Evolutionary conservation across 1,139 yeast genomes (phyloP).

Genomic region (Groenewaldozyma sp.): DNA sequence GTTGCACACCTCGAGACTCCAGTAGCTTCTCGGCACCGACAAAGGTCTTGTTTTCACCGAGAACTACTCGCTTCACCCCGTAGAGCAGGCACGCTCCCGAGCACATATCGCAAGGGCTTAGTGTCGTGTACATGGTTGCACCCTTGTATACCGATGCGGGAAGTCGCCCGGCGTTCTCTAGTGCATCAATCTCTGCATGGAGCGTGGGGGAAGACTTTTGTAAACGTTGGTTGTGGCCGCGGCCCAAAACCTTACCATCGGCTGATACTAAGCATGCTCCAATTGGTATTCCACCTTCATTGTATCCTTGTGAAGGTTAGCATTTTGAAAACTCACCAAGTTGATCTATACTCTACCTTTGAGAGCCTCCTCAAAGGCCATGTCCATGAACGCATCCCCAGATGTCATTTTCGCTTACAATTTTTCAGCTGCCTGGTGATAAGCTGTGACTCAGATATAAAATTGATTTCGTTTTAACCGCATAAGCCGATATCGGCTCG

Average conservation of each 20-base stretch:
- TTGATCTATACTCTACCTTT: conserved; percentile 16
- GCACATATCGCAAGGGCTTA: conserved; percentile 93
- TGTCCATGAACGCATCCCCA: conserved; percentile 21
- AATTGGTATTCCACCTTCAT: conserved; percentile 90
- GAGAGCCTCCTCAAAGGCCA: conserved; percentile 31
- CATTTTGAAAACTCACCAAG: not conserved
- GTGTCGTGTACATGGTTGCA: conserved; percentile 67
- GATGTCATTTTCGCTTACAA: conserved; percentile 2
- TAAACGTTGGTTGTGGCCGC: conserved; percentile 82
- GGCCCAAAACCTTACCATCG: conserved; percentile 73
- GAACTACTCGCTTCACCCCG: conserved; percentile 74
- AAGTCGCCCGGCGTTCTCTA: conserved; percentile 85
- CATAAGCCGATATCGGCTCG: no score
- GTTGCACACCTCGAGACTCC: conserved; percentile 58
- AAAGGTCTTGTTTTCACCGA: conserved; percentile 81
- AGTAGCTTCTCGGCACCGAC: conserved; percentile 71
- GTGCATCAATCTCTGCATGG: conserved; percentile 84
- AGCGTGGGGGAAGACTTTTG: conserved; percentile 68
- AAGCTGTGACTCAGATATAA: no score
- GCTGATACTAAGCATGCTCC: conserved; percentile 65
- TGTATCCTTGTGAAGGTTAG: conserved; percentile 34
- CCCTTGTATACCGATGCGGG: conserved; percentile 52
- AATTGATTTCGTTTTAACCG: no score
- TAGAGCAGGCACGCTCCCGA: conserved; percentile 86
- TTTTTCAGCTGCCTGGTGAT: no score